These are phyloP conservation scores for Drechslera avenae DNA, from an alignment of 2,329 filamentous ascomycete genomes.

Conservation along the genomic window DNA sequence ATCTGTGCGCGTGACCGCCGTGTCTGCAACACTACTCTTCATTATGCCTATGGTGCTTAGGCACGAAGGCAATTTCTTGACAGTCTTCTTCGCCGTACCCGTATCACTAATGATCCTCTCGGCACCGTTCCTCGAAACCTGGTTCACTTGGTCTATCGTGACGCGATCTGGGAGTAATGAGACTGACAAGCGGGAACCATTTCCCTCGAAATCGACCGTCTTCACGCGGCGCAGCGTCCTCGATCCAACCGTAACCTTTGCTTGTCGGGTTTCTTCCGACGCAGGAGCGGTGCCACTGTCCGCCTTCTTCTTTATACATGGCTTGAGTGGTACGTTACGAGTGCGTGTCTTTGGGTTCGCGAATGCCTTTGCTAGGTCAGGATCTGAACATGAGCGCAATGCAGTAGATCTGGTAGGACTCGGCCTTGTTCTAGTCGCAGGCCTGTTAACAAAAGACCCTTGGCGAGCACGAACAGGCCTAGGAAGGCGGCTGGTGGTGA, in stretches of 20 bases:
- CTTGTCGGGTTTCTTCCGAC: slow-evolving; percentile 3
- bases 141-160: background rate
- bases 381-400: slow-evolving; percentile 8
- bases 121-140: background rate
- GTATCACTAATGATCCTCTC: background rate
- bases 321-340: slow-evolving; percentile 25
- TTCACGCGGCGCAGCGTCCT: slow-evolving; percentile 32
- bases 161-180: slow-evolving; percentile 5
- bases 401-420: background rate
- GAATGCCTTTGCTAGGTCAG: slow-evolving; percentile 2
- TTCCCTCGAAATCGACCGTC: slow-evolving; percentile 39
- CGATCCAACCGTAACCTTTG: background rate
- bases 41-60: slow-evolving; percentile 11
- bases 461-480: background rate
- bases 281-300: slow-evolving; percentile 30
- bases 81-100: background rate
- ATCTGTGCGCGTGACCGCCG: slow-evolving; percentile 41
- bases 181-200: slow-evolving; percentile 4
- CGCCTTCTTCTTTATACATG: slow-evolving; percentile 35
- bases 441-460: slow-evolving; percentile 4
- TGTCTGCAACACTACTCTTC: slow-evolving; percentile 33
- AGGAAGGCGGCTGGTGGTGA: background rate
- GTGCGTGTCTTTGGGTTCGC: slow-evolving; percentile 1
- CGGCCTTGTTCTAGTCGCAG: slow-evolving; percentile 9
- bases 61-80: slow-evolving; percentile 4